Evolutionary conservation across 2,329 filamentous ascomycete species (phyloP).

Genomic region (Calcarisporium arbuscula): DNA sequence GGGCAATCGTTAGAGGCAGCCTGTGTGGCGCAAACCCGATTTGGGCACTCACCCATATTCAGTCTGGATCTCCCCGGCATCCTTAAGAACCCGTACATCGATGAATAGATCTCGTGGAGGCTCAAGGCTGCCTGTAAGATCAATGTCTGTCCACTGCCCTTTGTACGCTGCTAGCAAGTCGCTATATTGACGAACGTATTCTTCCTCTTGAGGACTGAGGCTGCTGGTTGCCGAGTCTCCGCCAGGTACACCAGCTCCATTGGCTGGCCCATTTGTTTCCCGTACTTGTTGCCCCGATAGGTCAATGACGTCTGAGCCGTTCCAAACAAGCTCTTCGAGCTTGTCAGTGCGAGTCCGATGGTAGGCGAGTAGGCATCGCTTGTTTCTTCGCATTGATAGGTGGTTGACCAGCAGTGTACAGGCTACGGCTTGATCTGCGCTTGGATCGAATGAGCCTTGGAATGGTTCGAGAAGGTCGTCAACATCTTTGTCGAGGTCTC

Average conservation of each 20-base stretch:
- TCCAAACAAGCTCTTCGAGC: conserved; percentile 91
- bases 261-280: conserved; percentile 26
- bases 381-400: conserved; percentile 90
- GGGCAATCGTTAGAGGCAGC: conserved; percentile 16
- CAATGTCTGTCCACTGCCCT: conserved; percentile 96
- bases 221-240: conserved; percentile 59
- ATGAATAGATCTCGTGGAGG: conserved; percentile 95
- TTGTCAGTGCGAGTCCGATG: conserved; percentile 87
- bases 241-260: conserved; percentile 25
- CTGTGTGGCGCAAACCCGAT: neutral
- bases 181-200: conserved; percentile 87
- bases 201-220: conserved; percentile 90
- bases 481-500: conserved; percentile 86
- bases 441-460: conserved; percentile 78
- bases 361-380: conserved; percentile 90
- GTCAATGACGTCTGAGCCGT: conserved; percentile 76
- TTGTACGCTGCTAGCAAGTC: conserved; percentile 95
- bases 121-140: conserved; percentile 87
- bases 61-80: conserved; percentile 97
- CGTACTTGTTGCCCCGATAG: conserved; percentile 51
- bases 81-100: conserved; percentile 90
- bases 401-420: conserved; percentile 90
- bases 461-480: conserved; percentile 73
- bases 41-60: conserved; percentile 76
- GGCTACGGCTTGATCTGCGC: conserved; percentile 73